These are phyloP conservation scores for Colletotrichum lupini DNA, from an alignment of 2,329 filamentous ascomycete genomes.

Conservation along the genomic window DNA sequence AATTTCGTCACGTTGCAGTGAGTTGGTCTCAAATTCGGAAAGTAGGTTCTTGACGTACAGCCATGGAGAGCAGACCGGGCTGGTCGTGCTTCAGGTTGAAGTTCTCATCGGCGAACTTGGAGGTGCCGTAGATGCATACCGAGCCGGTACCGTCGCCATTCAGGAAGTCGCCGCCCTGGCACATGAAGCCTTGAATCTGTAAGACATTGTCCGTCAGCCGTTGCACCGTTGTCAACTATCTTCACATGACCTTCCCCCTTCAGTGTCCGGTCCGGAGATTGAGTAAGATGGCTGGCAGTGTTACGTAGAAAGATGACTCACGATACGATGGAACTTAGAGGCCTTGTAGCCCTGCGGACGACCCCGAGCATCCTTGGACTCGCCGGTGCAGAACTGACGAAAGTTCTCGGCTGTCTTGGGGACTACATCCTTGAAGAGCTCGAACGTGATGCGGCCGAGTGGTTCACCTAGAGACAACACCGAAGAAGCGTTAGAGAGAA, in stretches of 20 bases:
- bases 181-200: slow-evolving; percentile 96
- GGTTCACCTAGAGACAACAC: slow-evolving; percentile 73
- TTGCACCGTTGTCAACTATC: not conserved
- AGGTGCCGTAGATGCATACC: slow-evolving; percentile 86
- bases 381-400: slow-evolving; percentile 95
- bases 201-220: not conserved
- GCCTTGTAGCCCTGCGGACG: slow-evolving; percentile 94
- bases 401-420: slow-evolving; percentile 97
- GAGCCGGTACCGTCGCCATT: slow-evolving; percentile 93
- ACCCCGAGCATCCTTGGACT: slow-evolving; percentile 82
- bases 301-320: slow-evolving; percentile 55
- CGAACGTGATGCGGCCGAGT: slow-evolving; percentile 87
- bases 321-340: slow-evolving; percentile 92
- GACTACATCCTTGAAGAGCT: slow-evolving; percentile 86
- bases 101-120: slow-evolving; percentile 90
- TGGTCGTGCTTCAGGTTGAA: slow-evolving; percentile 83
- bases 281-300: not conserved
- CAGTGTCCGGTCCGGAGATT: not conserved
- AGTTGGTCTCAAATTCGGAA: not conserved
- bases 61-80: slow-evolving; percentile 90
- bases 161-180: slow-evolving; percentile 95
- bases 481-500: slow-evolving; percentile 1
- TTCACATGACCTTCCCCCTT: not conserved
- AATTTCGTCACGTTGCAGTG: not conserved
- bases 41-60: slow-evolving; percentile 66